phyloP scores from a whole-genome alignment of 1,284 basidiomycete genomes.

The Papiliotrema terrestris region DNA sequence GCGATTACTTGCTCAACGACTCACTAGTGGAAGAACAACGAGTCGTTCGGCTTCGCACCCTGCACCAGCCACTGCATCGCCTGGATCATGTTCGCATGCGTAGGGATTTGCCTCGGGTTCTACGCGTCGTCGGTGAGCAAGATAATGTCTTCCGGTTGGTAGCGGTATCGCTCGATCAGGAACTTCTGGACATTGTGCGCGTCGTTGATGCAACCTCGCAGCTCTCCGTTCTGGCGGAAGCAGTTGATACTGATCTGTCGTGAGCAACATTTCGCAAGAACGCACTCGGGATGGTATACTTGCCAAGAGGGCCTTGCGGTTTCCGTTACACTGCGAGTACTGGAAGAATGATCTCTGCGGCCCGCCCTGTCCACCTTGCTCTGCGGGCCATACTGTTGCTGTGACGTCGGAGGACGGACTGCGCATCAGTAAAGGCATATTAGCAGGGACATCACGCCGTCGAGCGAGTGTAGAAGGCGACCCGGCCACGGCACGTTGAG shows the following conservation, averaged over 20 bases:
- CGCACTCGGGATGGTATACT: background rate
- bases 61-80: conserved; percentile 89
- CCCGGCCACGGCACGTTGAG: too few relatives aligned
- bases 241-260: conserved; percentile 63
- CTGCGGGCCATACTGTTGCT: conserved; percentile 66
- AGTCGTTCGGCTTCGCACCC: conserved; percentile 74
- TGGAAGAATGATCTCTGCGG: conserved; percentile 64
- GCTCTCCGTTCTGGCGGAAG: conserved; percentile 58
- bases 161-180: conserved; percentile 64
- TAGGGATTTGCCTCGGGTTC: conserved; percentile 65
- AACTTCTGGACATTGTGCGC: conserved; percentile 72
- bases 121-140: conserved; percentile 71
- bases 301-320: conserved; percentile 37
- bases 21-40: conserved; percentile 86
- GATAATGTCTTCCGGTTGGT: conserved; percentile 78
- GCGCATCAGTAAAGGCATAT: background rate
- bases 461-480: background rate
- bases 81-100: conserved; percentile 72
- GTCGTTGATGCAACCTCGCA: conserved; percentile 85
- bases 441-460: background rate
- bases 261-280: background rate
- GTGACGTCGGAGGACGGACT: conserved; percentile 9
- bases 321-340: conserved; percentile 67
- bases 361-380: conserved; percentile 55
- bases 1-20: conserved; percentile 27